phyloP scores from a whole-genome alignment of 805 yeast genomes.

The Geotrichum ghanense region DNA sequence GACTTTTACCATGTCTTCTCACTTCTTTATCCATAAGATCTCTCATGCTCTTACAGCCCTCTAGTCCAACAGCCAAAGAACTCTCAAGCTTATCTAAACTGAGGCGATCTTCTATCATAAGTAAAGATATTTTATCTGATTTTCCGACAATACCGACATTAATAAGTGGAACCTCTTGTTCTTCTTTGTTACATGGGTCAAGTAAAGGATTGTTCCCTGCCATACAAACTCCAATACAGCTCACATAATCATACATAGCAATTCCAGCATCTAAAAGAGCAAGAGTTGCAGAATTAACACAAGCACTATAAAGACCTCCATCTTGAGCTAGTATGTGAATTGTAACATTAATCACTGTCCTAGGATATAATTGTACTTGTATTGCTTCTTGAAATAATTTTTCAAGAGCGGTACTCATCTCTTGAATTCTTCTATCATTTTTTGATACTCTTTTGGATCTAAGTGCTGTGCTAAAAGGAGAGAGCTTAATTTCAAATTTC shows the following conservation, averaged over 20 bases:
- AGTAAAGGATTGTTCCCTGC: constrained; percentile 71
- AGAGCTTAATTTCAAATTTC: constrained; percentile 53
- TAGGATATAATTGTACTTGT: constrained; percentile 62
- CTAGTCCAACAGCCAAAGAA: constrained; percentile 68
- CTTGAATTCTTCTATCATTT: constrained; percentile 40
- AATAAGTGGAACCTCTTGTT: constrained; percentile 65
- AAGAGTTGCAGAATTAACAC: constrained; percentile 76
- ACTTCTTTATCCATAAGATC: constrained; percentile 81
- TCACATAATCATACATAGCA: constrained; percentile 82
- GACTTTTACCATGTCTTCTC: constrained; percentile 57
- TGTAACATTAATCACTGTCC: constrained; percentile 67
- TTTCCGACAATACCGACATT: constrained; percentile 81
- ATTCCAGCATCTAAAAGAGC: constrained; percentile 94
- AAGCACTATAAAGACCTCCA: constrained; percentile 73
- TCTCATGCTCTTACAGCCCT: constrained; percentile 75
- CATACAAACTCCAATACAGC: constrained; percentile 69
- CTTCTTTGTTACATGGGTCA: constrained; percentile 77
- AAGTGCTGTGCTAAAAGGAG: constrained; percentile 72
- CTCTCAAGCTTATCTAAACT: constrained; percentile 72
- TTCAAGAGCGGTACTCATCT: constrained; percentile 23
- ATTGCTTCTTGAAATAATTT: constrained; percentile 42
- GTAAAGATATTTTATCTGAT: constrained; percentile 63
- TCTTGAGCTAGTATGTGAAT: constrained; percentile 79
- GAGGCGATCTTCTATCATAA: constrained; percentile 74
- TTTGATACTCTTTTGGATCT: constrained; percentile 51